Conservation (phyloP, 805 yeast genomes). For the Spathaspora gorwiae region DNA sequence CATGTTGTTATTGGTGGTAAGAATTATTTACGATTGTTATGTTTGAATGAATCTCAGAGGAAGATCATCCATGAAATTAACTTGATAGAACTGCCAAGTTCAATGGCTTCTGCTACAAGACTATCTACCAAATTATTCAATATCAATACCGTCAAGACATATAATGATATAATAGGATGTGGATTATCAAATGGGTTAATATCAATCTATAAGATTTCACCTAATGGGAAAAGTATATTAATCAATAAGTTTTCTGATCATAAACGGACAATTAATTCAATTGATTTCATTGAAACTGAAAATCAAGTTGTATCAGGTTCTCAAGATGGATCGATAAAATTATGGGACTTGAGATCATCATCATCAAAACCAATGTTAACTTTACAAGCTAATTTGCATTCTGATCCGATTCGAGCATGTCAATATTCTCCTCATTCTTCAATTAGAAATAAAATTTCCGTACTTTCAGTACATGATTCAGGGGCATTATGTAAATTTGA, state of each 20-base stretch:
- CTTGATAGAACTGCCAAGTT: constrained; percentile 19
- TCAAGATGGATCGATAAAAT: constrained; percentile 72
- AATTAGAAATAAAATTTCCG: constrained; percentile 35
- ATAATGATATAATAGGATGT: constrained; percentile 31
- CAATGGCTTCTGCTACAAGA: background rate
- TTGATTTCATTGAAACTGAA: constrained; percentile 27
- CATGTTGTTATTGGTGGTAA: constrained; percentile 41
- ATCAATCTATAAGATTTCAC: constrained; percentile 25
- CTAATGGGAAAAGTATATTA: constrained; percentile 29
- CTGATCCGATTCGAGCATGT: constrained; percentile 65
- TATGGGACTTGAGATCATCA: constrained; percentile 65
- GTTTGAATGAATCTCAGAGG: constrained; percentile 27
- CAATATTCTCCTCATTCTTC: constrained; percentile 51
- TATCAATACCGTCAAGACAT: constrained; percentile 36
- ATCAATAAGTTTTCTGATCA: constrained; percentile 32
- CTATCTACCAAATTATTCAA: constrained; percentile 20
- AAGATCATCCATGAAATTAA: constrained; percentile 30
- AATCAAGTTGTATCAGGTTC: constrained; percentile 50
- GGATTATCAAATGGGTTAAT: constrained; percentile 37
- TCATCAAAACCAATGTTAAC: constrained; percentile 45
- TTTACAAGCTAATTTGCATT: constrained; percentile 48
- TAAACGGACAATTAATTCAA: constrained; percentile 37
- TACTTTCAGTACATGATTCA: constrained; percentile 82
- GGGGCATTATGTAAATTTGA: constrained; percentile 89
- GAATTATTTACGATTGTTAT: constrained; percentile 33